Base-by-base conservation (phyloP, 768 basidiomycete species). In the Hypholoma fasciculare region DNA sequence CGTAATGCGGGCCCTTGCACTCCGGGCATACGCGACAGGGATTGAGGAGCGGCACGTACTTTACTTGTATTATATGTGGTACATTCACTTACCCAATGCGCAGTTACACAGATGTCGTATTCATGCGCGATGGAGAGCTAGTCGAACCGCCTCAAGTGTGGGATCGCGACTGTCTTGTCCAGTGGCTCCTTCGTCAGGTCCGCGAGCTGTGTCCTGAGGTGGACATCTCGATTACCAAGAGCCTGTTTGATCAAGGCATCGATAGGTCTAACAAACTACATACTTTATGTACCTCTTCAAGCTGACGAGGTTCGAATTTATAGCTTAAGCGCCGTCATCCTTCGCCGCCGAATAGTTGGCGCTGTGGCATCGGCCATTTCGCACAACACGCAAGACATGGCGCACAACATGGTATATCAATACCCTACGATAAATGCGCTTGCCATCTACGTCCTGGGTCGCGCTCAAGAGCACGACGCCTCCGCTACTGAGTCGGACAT, bases 21-120 rank as follows among this genome's bases (percentile, higher is more conserved):
- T 84, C 38, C 61, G 60, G 3, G 34, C 68, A 16, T 85, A 85
- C 60, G 67, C 68, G 7, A 44, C 71, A 0, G 82, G 84, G 56
- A 82, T 85, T 14, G 72, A 82, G 16, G 70, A 62, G 12, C 53
- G 83, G 75, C 84, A 67, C 56, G 71, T 58, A 6, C 6, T 34
- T 58, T 46, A 43, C 13, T 26, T 14, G 26, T 20, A 7, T 40
- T 50, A 17, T 34, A 23, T 12, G 3, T 26, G 17, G 13, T 4
- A 4, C 23, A 30, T 14, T 37, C 9, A 23, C 20, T n/a, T 42
- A 20, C 30, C n/a, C 8, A 17, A 37, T 37, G 14, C 1, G n/a
- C 39, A 69, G 67, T 7, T 69, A 69, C 36, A 56, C 62, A 16
- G 56, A 58, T 30, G 59, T 66, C 19, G 59, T 61, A 17, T 49